Evolutionary conservation across 306 rosid genomes (phyloP).

Genomic region (Corylus americana): DNA sequence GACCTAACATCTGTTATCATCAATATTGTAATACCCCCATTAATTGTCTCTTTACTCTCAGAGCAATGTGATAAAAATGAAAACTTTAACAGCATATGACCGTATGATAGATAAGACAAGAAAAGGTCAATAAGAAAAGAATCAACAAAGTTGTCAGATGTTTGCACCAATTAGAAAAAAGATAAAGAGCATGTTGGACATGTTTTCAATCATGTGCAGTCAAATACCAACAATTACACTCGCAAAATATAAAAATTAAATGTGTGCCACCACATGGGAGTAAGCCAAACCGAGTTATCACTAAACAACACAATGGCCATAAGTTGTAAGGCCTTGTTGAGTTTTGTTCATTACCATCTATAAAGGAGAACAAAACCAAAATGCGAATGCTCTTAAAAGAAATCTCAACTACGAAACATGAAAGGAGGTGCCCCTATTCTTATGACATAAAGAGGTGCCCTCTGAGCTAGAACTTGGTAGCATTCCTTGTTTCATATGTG

Average conservation of each 20-base stretch:
- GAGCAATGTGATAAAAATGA: background rate
- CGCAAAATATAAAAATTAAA: background rate
- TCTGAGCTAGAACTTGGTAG: too few relatives aligned
- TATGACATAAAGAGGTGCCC: too few relatives aligned
- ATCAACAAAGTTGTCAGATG: background rate
- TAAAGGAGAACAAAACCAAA: background rate
- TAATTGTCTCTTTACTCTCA: background rate
- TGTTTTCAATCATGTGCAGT: background rate
- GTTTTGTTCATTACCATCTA: background rate
- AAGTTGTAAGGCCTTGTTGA: background rate
- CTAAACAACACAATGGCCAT: background rate
- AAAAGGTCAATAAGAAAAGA: background rate
- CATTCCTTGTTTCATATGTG: background rate
- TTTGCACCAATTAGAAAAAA: background rate
- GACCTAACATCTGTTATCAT: background rate
- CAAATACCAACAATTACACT: background rate
- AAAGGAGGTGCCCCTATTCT: too few relatives aligned
- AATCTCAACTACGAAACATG: background rate
- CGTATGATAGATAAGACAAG: background rate
- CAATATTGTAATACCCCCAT: background rate
- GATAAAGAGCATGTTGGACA: background rate
- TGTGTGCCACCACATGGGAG: background rate
- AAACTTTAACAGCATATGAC: background rate
- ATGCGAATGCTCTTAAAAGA: background rate
- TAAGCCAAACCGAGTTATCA: background rate